These are phyloP conservation scores for Kodamaea kaohsiungensis DNA, from an alignment of 805 yeast species.

Conservation along the genomic window DNA sequence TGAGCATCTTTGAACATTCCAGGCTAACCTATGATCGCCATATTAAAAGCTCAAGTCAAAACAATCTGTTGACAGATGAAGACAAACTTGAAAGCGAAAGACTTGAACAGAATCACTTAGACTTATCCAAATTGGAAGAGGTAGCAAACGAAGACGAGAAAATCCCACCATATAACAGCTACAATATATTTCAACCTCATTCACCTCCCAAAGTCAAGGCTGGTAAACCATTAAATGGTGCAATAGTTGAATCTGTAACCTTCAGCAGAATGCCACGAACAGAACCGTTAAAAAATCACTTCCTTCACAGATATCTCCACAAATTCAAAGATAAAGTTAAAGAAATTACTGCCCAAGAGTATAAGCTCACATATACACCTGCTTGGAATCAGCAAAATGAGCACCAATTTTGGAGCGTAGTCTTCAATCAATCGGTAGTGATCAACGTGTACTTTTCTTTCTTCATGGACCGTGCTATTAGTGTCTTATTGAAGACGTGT, in stretches of 20 bases:
- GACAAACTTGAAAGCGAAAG: neutral
- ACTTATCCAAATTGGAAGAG: neutral
- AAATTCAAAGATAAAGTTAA: slow-evolving; percentile 14
- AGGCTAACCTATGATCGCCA: slow-evolving; percentile 4
- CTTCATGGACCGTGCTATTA: slow-evolving; percentile 39
- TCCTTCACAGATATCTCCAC: slow-evolving; percentile 16
- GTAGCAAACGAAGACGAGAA: neutral
- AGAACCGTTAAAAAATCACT: slow-evolving; percentile 14
- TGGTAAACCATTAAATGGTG: slow-evolving; percentile 24
- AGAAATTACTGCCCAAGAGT: slow-evolving; percentile 16
- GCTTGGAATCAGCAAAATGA: slow-evolving; percentile 25
- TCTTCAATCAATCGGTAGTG: slow-evolving; percentile 29
- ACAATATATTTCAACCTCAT: slow-evolving; percentile 11
- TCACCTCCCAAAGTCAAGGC: slow-evolving; percentile 8
- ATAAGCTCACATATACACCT: slow-evolving; percentile 19
- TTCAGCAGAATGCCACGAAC: slow-evolving; percentile 15
- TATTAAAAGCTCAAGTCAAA: slow-evolving; percentile 7
- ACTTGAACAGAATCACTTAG: neutral
- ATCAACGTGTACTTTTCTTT: slow-evolving; percentile 35
- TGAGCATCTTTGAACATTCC: slow-evolving; percentile 4
- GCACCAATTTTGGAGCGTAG: slow-evolving; percentile 30
- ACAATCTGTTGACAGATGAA: slow-evolving; percentile 5
- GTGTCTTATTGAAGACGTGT: slow-evolving; percentile 22
- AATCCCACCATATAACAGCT: slow-evolving; percentile 4
- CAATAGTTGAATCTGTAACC: slow-evolving; percentile 11